Conservation (phyloP, 352 stramenopile species). For the Pythium angustatum region DNA sequence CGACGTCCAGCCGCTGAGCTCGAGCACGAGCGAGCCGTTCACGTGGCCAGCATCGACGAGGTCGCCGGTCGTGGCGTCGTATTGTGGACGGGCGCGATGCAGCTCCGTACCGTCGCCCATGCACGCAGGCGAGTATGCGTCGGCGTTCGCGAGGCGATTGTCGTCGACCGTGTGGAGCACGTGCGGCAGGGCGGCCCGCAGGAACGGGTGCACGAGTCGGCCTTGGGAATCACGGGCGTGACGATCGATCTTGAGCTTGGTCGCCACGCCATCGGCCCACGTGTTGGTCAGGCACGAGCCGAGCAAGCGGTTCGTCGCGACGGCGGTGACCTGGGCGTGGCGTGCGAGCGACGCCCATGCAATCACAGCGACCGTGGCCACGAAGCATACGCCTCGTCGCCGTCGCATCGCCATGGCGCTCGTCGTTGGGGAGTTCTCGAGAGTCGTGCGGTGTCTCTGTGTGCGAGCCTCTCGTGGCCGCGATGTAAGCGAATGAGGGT, state of each 20-base stretch:
- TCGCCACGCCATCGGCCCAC: constrained; percentile 40
- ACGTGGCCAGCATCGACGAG: constrained; percentile 19
- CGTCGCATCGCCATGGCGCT: too few relatives aligned
- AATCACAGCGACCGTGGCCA: too few relatives aligned
- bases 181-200: constrained; percentile 37
- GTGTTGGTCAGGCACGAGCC: constrained; percentile 41
- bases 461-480: too few relatives aligned
- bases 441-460: too few relatives aligned
- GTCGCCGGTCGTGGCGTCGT: constrained; percentile 14
- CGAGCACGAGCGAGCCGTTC: constrained; percentile 35
- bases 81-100: constrained; percentile 27
- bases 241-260: constrained; percentile 21
- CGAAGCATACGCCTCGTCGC: too few relatives aligned
- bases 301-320: constrained; percentile 34
- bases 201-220: constrained; percentile 40
- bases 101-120: constrained; percentile 17
- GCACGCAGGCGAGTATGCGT: constrained; percentile 17
- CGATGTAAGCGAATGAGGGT: too few relatives aligned
- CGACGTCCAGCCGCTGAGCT: constrained; percentile 43
- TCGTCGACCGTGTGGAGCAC: constrained; percentile 37
- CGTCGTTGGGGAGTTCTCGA: too few relatives aligned
- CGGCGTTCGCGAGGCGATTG: constrained; percentile 19
- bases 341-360: too few relatives aligned
- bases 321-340: too few relatives aligned
- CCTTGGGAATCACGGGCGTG: constrained; percentile 31